Evolutionary conservation across 2,329 filamentous ascomycete species (phyloP).

Genomic region (Paecilomyces sp.): DNA sequence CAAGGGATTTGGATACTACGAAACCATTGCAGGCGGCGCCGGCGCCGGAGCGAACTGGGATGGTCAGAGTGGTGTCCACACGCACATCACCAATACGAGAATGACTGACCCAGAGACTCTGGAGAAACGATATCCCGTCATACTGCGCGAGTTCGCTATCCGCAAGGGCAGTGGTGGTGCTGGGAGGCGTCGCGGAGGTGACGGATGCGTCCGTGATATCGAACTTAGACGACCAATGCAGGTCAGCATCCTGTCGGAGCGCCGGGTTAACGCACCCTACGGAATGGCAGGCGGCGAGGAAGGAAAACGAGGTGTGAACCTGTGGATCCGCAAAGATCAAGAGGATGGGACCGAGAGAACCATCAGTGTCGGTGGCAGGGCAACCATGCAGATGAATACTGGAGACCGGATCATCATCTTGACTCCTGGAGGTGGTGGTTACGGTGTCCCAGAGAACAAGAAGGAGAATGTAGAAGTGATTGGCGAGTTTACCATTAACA

Average conservation of each 20-base stretch:
- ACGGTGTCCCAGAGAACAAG: constrained; percentile 20
- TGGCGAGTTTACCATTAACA: constrained; percentile 7
- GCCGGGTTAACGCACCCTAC: constrained; percentile 70
- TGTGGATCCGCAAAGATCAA: constrained; percentile 73
- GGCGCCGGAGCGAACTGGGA: constrained; percentile 71
- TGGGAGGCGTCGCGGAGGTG: constrained; percentile 63
- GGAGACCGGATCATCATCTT: constrained; percentile 57
- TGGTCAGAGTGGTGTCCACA: constrained; percentile 70
- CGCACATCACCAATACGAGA: constrained; percentile 82
- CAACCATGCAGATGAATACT: constrained; percentile 52
- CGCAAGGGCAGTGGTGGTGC: constrained; percentile 57
- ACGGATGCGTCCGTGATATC: constrained; percentile 74
- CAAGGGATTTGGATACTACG: constrained; percentile 81
- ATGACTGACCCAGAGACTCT: constrained; percentile 81
- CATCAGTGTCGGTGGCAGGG: constrained; percentile 57
- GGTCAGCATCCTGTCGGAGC: constrained; percentile 70
- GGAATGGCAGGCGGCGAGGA: constrained; percentile 78
- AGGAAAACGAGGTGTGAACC: constrained; percentile 70
- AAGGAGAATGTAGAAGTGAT: constrained; percentile 21
- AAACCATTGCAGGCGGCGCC: constrained; percentile 75
- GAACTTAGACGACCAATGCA: constrained; percentile 77
- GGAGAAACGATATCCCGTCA: constrained; percentile 70
- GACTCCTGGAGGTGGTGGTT: constrained; percentile 48
- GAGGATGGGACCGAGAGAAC: constrained; percentile 45
- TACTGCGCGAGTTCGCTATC: constrained; percentile 66